phyloP scores from a whole-genome alignment of 108 stramenopile genomes.

The Fistulifera solaris region DNA sequence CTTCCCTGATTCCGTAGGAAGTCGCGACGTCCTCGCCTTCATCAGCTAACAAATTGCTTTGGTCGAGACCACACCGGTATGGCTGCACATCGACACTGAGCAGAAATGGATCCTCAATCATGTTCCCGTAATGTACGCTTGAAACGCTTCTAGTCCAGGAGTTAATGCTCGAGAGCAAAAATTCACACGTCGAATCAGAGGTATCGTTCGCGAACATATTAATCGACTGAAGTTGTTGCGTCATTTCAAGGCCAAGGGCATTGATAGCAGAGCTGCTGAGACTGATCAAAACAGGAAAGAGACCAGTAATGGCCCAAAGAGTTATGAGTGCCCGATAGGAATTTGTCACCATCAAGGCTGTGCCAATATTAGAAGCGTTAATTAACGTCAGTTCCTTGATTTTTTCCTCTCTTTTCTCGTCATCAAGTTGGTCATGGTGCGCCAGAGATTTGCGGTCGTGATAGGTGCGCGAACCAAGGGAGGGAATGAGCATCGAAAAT shows the following conservation, averaged over 20 bases:
- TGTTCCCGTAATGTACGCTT: no score
- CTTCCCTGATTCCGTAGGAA: constrained; percentile 10
- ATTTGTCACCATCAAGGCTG: constrained; percentile 69
- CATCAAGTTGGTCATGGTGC: constrained; percentile 2
- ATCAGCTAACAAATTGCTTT: background rate
- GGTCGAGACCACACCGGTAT: constrained; percentile 11
- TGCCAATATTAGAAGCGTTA: constrained; percentile 65
- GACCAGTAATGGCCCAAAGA: constrained; percentile 31
- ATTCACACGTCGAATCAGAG: constrained; percentile 33
- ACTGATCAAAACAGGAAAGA: constrained; percentile 29
- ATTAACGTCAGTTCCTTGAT: constrained; percentile 17
- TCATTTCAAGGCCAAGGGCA: constrained; percentile 16
- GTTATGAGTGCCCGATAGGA: constrained; percentile 55
- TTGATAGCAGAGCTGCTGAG: constrained; percentile 1
- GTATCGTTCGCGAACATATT: constrained; percentile 30
- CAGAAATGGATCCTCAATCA: constrained; percentile 10
- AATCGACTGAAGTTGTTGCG: constrained; percentile 47
- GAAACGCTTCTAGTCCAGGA: constrained; percentile 22
- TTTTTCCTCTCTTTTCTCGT: background rate
- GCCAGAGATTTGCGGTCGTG: background rate
- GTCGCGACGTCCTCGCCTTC: background rate
- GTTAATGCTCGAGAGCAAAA: constrained; percentile 34
- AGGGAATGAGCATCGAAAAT: constrained; percentile 5
- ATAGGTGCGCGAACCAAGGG: background rate
- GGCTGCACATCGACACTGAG: constrained; percentile 16